Conservation (phyloP, 768 basidiomycete species). For the Trametes elegans region DNA sequence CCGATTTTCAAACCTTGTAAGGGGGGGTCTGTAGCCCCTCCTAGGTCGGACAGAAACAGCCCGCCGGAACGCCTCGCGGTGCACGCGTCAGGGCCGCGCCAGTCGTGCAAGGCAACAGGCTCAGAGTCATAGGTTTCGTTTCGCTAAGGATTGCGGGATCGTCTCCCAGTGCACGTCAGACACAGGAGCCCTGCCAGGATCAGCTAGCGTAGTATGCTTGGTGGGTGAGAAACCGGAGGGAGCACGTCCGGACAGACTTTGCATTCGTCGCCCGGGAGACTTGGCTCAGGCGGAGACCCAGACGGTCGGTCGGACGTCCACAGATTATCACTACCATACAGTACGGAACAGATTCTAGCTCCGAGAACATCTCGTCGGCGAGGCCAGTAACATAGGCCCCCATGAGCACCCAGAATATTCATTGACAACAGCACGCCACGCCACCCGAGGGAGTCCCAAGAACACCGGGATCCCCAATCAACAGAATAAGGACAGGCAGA, state of each 20-base stretch:
- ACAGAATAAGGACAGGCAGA: not conserved
- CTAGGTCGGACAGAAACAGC: no score
- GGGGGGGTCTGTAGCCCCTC: no score
- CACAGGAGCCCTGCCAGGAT: no score
- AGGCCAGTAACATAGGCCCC: conserved; percentile 1
- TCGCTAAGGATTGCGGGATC: no score
- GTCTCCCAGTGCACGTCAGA: no score
- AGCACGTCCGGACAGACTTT: not conserved
- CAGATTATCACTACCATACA: not conserved
- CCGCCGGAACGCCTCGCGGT: no score
- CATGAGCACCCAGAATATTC: not conserved
- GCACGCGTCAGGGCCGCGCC: no score
- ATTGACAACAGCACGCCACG: not conserved
- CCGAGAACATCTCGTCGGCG: no score
- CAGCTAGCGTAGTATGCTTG: no score
- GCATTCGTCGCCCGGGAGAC: not conserved
- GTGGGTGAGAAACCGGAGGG: not conserved
- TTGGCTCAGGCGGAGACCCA: not conserved
- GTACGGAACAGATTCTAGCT: not conserved
- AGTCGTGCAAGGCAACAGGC: no score
- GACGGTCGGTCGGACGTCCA: not conserved
- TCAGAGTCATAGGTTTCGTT: no score
- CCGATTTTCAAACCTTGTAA: no score
- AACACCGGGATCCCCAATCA: not conserved
- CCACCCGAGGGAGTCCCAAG: not conserved